Evolutionary conservation across 345 rosid genomes (phyloP), one percentile per base, ranked within the genome.

Genomic region (Combretum micranthum): DNA sequence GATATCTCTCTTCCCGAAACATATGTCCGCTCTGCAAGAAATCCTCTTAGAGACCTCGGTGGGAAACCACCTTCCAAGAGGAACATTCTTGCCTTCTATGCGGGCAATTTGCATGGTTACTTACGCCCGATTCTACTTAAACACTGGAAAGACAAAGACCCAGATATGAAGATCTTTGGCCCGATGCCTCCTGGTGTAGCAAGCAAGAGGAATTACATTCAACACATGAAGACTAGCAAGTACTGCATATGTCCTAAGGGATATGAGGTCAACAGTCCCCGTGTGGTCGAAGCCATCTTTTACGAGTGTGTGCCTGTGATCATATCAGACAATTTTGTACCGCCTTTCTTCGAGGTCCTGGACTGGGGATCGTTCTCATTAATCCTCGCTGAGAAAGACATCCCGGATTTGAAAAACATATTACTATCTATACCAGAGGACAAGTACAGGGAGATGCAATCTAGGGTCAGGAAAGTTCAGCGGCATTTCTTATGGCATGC

Each of bases 1-100:
- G 98, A 92, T 57, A 78, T 86, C 57, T 92, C 98, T 20, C 90
- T 92, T 23, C 96, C 98, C 0, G 96, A 92, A 76, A 92, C 98
- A 63, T 92, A 82, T 18, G 84, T 92, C 60, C 83, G 98, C n/a
- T 73, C 95, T 1, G 88, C 92, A 42, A 86, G 88, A 76, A 88
- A 92, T 52, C 98, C 96, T 37, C 90, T 83, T 42, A 79, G 90
- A 66, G 95, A 86, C 58, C 81, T 92, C 8, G 98, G 98, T 50
- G 96, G 96, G 9, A 86, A 84, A 65, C 95, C 84, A 12, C 76
- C 79, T 16, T 88, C 95, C 44, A 73, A 65, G 61, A 78, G 95
- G 60, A 66, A 47, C 51, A 81, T 78, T 47, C 80, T 92, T 9
- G 95, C 95, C n/a, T 92, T 92, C 80, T 92, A 86, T 32, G 98